Conservation (phyloP, 345 rosid genomes). For the Hibiscus mutabilis region DNA sequence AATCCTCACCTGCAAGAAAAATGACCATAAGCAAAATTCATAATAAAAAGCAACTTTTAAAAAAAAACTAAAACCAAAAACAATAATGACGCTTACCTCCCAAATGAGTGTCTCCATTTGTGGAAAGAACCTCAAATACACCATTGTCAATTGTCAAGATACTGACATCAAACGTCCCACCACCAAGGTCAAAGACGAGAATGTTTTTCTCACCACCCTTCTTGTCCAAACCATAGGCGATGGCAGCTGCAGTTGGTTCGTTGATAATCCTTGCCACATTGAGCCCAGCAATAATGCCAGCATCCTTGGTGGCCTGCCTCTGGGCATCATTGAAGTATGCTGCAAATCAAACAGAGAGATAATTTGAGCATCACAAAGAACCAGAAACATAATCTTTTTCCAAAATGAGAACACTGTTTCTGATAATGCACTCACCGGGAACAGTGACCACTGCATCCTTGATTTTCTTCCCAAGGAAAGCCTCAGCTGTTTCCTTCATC, state of each 20-base stretch:
- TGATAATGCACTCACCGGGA: slow-evolving; percentile 54
- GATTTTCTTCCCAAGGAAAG: slow-evolving; percentile 95
- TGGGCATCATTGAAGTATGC: slow-evolving; percentile 99
- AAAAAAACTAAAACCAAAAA: not conserved
- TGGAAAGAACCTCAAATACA: slow-evolving; percentile 94
- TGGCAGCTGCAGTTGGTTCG: slow-evolving; percentile 98
- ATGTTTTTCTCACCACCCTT: slow-evolving; percentile 98
- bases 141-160: slow-evolving; percentile 93
- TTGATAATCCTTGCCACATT: slow-evolving; percentile 95
- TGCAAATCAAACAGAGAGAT: slow-evolving; percentile 25
- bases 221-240: slow-evolving; percentile 92
- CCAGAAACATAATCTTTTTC: not conserved
- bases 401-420: not conserved
- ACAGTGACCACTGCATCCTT: slow-evolving; percentile 98
- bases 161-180: slow-evolving; percentile 98
- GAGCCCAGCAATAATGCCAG: slow-evolving; percentile 87
- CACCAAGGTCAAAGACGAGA: slow-evolving; percentile 96
- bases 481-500: slow-evolving; percentile 99
- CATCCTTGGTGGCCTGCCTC: slow-evolving; percentile 98
- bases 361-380: not conserved
- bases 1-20: slow-evolving; percentile 76
- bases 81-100: slow-evolving; percentile 56
- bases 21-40: slow-evolving; percentile 1
- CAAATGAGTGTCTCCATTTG: slow-evolving; percentile 97
- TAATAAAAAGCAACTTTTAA: not conserved